Evolutionary conservation across 169 alveolate species (phyloP).

Genomic region (Eimeria falciformis): DNA sequence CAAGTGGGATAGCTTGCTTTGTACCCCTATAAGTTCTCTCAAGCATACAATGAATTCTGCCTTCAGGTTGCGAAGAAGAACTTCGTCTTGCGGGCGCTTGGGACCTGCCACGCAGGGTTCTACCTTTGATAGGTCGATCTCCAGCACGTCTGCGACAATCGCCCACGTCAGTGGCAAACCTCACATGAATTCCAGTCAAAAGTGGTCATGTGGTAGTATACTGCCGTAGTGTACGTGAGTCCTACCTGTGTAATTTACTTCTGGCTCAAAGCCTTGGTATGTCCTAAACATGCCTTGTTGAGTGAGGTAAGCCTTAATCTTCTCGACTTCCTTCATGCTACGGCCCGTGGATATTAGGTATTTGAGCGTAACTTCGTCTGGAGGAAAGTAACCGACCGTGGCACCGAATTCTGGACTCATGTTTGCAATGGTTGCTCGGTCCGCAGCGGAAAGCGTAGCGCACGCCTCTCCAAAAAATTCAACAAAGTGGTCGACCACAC

Average conservation of each 20-base stretch:
- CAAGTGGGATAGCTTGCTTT: not conserved
- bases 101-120: conserved; percentile 97
- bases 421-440: conserved; percentile 96
- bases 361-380: conserved; percentile 94
- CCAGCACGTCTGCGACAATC: conserved; percentile 85
- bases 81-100: conserved; percentile 98
- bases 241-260: conserved; percentile 82
- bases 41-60: conserved; percentile 85
- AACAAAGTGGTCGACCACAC: conserved; percentile 98
- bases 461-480: conserved; percentile 96
- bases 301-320: conserved; percentile 90
- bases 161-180: not conserved
- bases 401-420: conserved; percentile 99
- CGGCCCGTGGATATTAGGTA: conserved; percentile 94
- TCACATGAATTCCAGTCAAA: not conserved
- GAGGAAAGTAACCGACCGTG: conserved; percentile 97
- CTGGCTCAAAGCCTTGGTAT: conserved; percentile 78
- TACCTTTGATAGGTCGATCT: conserved; percentile 94
- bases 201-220: not conserved
- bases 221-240: not conserved
- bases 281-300: conserved; percentile 88
- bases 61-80: conserved; percentile 90
- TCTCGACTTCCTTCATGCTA: conserved; percentile 86
- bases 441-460: conserved; percentile 91
- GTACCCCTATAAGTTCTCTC: not conserved